Base-by-base conservation (phyloP, 1,284 basidiomycete genomes). In the Rhizoctonia solani region DNA sequence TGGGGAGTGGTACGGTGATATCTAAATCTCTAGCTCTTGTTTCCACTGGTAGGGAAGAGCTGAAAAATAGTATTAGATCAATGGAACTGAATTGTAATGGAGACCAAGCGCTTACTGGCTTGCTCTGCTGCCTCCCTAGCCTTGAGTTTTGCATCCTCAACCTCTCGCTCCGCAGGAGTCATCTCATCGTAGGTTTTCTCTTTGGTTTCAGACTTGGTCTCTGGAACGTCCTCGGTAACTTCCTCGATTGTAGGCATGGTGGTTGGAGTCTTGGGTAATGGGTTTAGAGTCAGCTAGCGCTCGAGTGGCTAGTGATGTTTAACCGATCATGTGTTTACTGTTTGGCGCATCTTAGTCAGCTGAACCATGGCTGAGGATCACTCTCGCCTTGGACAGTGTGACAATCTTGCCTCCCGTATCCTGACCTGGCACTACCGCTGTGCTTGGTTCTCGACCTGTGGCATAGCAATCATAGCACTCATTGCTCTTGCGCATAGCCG, bases 41-140 rank as follows among this genome's bases (percentile, higher is more conserved):
- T 80, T 87, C 97, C 97, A 99, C 56, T 78, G 82, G 78, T 98
- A 99, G 1, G 97, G 97, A 68, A 99, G 81, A 14, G 86, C 92
- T 93, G 74, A 58, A 72, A 56, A 46, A 66, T 68, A 47, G 54
- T 66, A 69, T 68, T 59, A 67, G 41, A 46, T 50, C 66, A 66
- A 49, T 71, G 61, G 67, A 53, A 65, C 61, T 66, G 73, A 34
- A 25, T 21, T 21, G 13, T 27, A 16, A 21, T 30, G 41, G 37
- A 19, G 8, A 21, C 41, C 67, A 25, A 23, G 3, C 13, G 76
- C 86, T 75, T 79, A 95, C 95, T 85, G 69, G 87, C 90, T 80
- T 98, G 95, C 77, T 98, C 95, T 49, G 77, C 80, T 68, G 78
- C 77, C 78, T 98, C 94, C 27, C 86, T 83, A 56, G 82, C 83